Evolutionary conservation across 2,329 filamentous ascomycete genomes (phyloP).

Genomic region (Pochonia chlamydosporia): DNA sequence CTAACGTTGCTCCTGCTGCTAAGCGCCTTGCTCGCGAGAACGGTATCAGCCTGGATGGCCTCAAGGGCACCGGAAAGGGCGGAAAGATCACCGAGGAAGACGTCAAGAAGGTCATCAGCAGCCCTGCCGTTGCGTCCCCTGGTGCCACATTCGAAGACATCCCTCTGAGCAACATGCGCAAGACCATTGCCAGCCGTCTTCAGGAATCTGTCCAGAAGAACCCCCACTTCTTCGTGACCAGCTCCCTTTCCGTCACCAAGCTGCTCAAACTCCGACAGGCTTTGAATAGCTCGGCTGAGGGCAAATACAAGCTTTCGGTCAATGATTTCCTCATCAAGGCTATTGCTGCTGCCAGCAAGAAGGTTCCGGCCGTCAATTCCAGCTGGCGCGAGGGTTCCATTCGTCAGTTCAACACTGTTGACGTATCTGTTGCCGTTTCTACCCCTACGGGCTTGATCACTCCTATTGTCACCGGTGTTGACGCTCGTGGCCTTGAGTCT

Average conservation of each 20-base stretch:
- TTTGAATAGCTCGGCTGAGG: constrained; percentile 81
- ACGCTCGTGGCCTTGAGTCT: constrained; percentile 76
- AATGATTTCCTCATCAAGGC: constrained; percentile 99
- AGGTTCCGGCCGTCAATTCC: constrained; percentile 93
- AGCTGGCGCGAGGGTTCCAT: constrained; percentile 89
- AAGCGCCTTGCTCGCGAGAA: constrained; percentile 82
- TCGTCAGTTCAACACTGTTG: constrained; percentile 87
- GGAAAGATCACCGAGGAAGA: constrained; percentile 89
- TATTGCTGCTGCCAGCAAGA: constrained; percentile 78
- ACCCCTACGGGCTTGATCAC: constrained; percentile 95
- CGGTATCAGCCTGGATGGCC: constrained; percentile 65
- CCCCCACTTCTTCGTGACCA: constrained; percentile 96
- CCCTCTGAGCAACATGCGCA: constrained; percentile 88
- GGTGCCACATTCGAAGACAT: constrained; percentile 74
- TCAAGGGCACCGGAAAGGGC: constrained; percentile 83
- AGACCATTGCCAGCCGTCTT: constrained; percentile 90
- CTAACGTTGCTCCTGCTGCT: constrained; percentile 65
- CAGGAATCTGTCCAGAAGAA: constrained; percentile 85
- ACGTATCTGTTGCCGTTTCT: constrained; percentile 92
- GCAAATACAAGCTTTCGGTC: constrained; percentile 98
- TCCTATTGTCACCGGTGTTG: constrained; percentile 88
- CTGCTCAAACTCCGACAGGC: constrained; percentile 93
- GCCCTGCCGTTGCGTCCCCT: constrained; percentile 46
- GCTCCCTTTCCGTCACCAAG: constrained; percentile 86
- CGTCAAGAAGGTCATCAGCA: constrained; percentile 76